Base-by-base conservation (phyloP, 2,329 filamentous ascomycete genomes). In the Lachnellula cervina region DNA sequence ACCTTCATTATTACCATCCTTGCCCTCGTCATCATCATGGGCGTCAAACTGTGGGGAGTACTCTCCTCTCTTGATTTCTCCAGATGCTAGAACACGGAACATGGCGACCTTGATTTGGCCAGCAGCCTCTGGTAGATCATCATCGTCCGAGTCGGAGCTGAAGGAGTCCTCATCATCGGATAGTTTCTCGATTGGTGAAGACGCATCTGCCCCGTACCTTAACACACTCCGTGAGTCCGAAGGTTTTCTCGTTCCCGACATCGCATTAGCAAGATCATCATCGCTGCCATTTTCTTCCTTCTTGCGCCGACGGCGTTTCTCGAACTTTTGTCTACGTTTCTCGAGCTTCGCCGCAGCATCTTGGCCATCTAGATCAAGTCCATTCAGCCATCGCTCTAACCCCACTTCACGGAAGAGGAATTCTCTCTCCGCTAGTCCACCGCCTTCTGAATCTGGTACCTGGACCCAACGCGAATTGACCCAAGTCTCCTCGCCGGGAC, bases 381-480 rank as follows among this genome's bases (percentile, higher is more conserved):
- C 93, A 70, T 97, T 97, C 16, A 99, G 81, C 92, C 94, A 99
- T 64, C 92, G 81, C 75, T 99, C 94, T 52, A 99, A 77, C 2
- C 94, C 94, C 48, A 99, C 94, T 72, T 99, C 94, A 55, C 93
- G 89, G 74, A 99, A 99, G 62, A 99, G 76, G 65, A 99, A 99
- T 70, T 99, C 94, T 62, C 94, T 85, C 76, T 99, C 94, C 32
- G 94, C 94, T 46, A 99, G 82, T 43, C 94, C 94, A 49, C 94
- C 94, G 34, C 93, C 93, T 73, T 97, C 93, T 23, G 87, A 84
- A 28, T 92, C 87, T 2, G 93, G 90, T 6, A 99, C 85, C 69
- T 95, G 93, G 49, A 99, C 94, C 94, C 94, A 99, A 66, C 94
- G 82, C 54, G 91, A 97, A 69, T 97, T 99, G 23, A 99, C 95